phyloP scores from a whole-genome alignment of 2,329 filamentous ascomycete species.

The Paracamarosporium sp. region DNA sequence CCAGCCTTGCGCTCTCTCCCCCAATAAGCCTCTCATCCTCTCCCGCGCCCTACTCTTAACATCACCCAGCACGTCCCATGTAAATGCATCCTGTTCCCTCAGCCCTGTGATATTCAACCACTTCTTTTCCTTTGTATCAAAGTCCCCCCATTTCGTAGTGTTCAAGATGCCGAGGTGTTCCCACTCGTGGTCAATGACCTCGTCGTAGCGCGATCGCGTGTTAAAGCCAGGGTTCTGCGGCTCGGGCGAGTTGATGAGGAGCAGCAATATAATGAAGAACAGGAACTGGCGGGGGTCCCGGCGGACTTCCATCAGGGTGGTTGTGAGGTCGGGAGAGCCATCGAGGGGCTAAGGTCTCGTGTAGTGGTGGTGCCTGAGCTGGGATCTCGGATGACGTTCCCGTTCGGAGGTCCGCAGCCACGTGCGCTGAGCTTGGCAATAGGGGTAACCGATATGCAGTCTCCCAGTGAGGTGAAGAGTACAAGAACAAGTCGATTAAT shows the following conservation, averaged over 20 bases:
- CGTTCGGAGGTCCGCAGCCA: conserved; percentile 13
- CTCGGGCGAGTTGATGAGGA: conserved; percentile 47
- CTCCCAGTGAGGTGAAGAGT: no score
- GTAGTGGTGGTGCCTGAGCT: conserved; percentile 9
- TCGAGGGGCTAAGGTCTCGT: conserved; percentile 21
- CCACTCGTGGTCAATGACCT: conserved; percentile 59
- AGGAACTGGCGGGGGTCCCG: conserved; percentile 45
- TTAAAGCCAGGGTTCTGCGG: conserved; percentile 42
- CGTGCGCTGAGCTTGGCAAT: conserved; percentile 7
- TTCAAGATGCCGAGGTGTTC: conserved; percentile 55
- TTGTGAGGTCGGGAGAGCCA: conserved; percentile 28
- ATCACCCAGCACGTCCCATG: conserved; percentile 74
- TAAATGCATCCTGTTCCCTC: conserved; percentile 74
- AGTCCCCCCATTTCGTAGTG: conserved; percentile 52
- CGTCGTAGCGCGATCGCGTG: conserved; percentile 47
- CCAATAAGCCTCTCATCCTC: conserved; percentile 54
- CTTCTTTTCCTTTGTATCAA: conserved; percentile 52
- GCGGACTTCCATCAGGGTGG: conserved; percentile 45
- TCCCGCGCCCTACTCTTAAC: conserved; percentile 71
- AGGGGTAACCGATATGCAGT: background rate
- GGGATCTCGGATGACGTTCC: conserved; percentile 15
- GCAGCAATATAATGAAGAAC: conserved; percentile 45
- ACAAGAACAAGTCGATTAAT: no score
- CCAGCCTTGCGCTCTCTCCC: conserved; percentile 37
- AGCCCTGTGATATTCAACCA: conserved; percentile 75